Base-by-base conservation (phyloP, 441 rosid species). In the Pelargonium exstipulatum region DNA sequence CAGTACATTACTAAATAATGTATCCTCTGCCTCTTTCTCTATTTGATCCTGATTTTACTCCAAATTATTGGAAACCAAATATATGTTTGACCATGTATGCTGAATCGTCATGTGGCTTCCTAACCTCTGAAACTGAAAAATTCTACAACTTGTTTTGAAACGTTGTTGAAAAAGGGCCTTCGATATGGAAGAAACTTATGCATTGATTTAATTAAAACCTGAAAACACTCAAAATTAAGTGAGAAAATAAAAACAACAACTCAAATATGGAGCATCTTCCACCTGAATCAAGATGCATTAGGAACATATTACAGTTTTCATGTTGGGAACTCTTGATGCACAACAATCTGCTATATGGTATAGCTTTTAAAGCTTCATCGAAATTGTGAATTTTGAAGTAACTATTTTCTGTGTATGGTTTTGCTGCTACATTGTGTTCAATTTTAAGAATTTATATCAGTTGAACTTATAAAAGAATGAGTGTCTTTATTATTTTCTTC, bases 401-500 rank as follows among this genome's bases (percentile, higher is more conserved):
- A 26, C 32, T 26, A 26, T 26, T 26, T 26, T 26, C 32, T 26
- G 32, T 49, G 57, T 49, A 12, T n/a, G 5, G 57, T 49, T 49
- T 49, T 49, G 57, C 57, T 49, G 13, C 57, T 49, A 14, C 17
- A 49, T 49, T 14, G 13, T 13, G 4, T 43, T 43, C 18, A n/a
- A 16, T n/a, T 3, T 49, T n/a, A 49, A 5, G 14, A 49, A 13
- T n/a, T 49, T n/a, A 7, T 13, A 4, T 3, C 0, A 49, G 57
- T 16, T 3, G 3, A 26, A 26, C 32, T n/a, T 49, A 14, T 49
- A 17, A 49, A n/a, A 9, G 18, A 16, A 42, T 72, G 55, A 37
- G 24, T 49, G 66, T 64, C 20, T 29, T 55, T 8, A 62, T 71
- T 14, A 71, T 71, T 66, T 55, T 16, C 69, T 57, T 45, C 63